Evolutionary conservation across 2,329 filamentous ascomycete genomes (phyloP), one percentile per base, ranked within the genome.

Genomic region (Rasamsonia emersonii): DNA sequence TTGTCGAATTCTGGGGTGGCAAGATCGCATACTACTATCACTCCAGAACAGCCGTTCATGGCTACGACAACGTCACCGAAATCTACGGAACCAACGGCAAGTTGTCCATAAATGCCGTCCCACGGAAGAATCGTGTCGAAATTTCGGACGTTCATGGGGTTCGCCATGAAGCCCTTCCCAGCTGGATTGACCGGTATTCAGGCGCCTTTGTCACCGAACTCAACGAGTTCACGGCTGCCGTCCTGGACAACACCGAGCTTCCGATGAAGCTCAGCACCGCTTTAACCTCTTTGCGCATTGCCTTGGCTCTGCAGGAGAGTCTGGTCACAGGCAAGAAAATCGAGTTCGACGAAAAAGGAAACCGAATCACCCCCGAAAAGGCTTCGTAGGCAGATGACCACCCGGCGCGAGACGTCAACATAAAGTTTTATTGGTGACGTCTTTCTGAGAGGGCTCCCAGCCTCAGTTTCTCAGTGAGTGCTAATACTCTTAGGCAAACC

Each of bases 21-120:
- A 58, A 58, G 37, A 62, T 67, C 20, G 62, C 62, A 1, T 57
- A 62, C 39, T 64, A 60, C 42, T 65, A 65, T 42, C 57, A 55
- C 33, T 61, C 57, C 2, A 54, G 65, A 18, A 68, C 58, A 35
- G 54, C 54, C 41, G 51, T 56, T 0, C 57, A 62, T 27, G 64
- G 63, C 2, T 59, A 67, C 27, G 61, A 67, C 38, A 59, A 58
- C 20, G 43, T 50, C 2, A 65, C 64, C 0, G 63, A 67, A 36
- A 50, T 67, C 21, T 58, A 56, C 26, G 62, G 64, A 8, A 62
- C 56, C 2, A 41, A 52, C 9, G 59, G 59, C 5, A 59, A 60
- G 30, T 18, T 63, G 14, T 49, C 46, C 23, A 45, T 62, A 11
- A 60, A 61, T 37, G 25, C 51, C 16, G 36, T 50, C 0, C 49